Evolutionary conservation across 768 basidiomycete genomes (phyloP).

Genomic region (Tricholomella constricta): DNA sequence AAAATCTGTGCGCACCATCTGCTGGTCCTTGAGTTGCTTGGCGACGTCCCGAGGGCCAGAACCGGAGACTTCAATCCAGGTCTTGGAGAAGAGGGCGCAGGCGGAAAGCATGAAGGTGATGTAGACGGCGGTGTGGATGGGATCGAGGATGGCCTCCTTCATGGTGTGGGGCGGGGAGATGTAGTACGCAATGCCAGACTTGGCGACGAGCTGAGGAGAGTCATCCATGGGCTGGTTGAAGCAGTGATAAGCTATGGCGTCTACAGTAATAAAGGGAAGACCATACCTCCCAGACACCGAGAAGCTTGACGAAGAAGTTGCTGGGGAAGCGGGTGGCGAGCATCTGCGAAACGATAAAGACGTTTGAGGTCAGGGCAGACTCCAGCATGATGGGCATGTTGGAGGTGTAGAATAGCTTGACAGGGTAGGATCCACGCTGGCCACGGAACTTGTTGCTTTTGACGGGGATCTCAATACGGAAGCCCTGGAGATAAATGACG

Average conservation of each 20-base stretch:
- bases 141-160: conserved; percentile 85
- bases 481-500: conserved; percentile 98
- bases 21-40: conserved; percentile 97
- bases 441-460: conserved; percentile 96
- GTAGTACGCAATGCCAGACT: conserved; percentile 94
- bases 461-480: conserved; percentile 97
- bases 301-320: conserved; percentile 85
- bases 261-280: neutral
- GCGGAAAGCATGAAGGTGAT: conserved; percentile 91
- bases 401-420: conserved; percentile 98
- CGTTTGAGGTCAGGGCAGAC: conserved; percentile 87
- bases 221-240: conserved; percentile 86
- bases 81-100: conserved; percentile 98
- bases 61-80: conserved; percentile 99
- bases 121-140: conserved; percentile 90
- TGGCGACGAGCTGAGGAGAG: conserved; percentile 87
- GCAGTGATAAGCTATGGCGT: neutral
- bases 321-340: conserved; percentile 86
- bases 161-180: conserved; percentile 98
- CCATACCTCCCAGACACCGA: conserved; percentile 97
- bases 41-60: conserved; percentile 95
- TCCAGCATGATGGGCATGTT: conserved; percentile 99
- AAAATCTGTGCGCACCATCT: conserved; percentile 65
- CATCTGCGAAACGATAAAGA: conserved; percentile 98
- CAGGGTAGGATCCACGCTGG: conserved; percentile 93